Evolutionary conservation across 345 rosid genomes (phyloP).

Genomic region (Lagerstroemia speciosa): DNA sequence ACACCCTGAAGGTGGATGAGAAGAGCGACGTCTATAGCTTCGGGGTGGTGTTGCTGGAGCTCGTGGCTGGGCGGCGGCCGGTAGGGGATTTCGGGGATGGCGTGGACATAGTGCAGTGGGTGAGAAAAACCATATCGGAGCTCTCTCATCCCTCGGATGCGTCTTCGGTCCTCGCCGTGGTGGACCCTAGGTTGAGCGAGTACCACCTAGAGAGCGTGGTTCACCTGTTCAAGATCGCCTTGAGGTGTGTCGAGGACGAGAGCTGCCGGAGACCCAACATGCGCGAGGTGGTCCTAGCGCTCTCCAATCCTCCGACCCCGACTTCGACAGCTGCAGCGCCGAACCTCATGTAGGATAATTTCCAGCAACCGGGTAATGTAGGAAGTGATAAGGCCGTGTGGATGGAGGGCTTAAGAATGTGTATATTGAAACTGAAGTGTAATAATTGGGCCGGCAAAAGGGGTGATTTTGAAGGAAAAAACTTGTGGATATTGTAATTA

Average conservation of each 20-base stretch:
- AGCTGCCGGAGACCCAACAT: slow-evolving; percentile 64
- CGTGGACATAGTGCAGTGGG: slow-evolving; percentile 92
- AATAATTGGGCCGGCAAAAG: too few relatives aligned
- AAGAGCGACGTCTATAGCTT: slow-evolving; percentile 93
- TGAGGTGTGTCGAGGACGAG: slow-evolving; percentile 76
- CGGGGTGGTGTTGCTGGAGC: slow-evolving; percentile 77
- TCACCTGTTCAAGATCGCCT: slow-evolving; percentile 65
- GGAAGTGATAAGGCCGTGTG: too few relatives aligned
- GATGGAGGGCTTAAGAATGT: too few relatives aligned
- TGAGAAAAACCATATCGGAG: slow-evolving; percentile 53
- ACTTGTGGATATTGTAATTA: too few relatives aligned
- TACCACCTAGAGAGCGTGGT: slow-evolving; percentile 44
- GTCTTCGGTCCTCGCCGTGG: slow-evolving; percentile 47
- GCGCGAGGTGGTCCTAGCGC: slow-evolving; percentile 86
- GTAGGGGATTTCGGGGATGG: slow-evolving; percentile 96
- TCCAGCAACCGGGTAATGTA: not conserved
- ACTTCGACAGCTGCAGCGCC: slow-evolving; percentile 29
- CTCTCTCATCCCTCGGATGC: slow-evolving; percentile 63
- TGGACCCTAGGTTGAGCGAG: slow-evolving; percentile 59
- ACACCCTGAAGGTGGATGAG: slow-evolving; percentile 80
- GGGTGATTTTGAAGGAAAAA: too few relatives aligned
- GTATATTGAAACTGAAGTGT: too few relatives aligned
- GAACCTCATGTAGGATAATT: slow-evolving; percentile 1
- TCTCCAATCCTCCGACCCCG: slow-evolving; percentile 48
- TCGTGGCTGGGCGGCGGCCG: slow-evolving; percentile 72